A percentile compares a stretch with the other conserved stretches of the same genome.
Evolutionary conservation across 1,284 basidiomycete species (phyloP).

Genomic region (Tylopilus sp.): DNA sequence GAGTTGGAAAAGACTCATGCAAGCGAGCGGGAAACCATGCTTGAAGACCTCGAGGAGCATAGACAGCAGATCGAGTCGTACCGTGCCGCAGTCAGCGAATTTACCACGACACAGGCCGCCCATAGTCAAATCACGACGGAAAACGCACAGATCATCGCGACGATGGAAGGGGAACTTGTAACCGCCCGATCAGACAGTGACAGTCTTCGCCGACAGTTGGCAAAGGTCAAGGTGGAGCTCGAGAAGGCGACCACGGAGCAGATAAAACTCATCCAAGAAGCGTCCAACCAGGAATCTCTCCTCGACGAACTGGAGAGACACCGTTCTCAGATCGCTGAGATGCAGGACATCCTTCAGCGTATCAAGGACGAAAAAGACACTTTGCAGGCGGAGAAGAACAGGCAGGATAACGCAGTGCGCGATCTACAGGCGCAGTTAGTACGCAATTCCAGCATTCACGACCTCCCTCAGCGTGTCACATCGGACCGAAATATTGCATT

Average conservation of each 20-base stretch:
- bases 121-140: conserved; percentile 53
- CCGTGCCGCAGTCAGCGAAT: conserved; percentile 58
- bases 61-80: conserved; percentile 60
- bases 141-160: conserved; percentile 45
- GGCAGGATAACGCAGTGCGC: conserved; percentile 62
- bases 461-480: conserved; percentile 41
- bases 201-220: conserved; percentile 51
- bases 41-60: conserved; percentile 52
- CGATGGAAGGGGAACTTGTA: conserved; percentile 49
- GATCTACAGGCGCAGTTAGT: conserved; percentile 74
- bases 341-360: conserved; percentile 70
- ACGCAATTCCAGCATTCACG: conserved; percentile 49
- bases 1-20: conserved; percentile 37
- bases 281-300: conserved; percentile 68
- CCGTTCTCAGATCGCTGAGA: conserved; percentile 67
- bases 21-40: conserved; percentile 39
- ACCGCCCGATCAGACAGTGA: conserved; percentile 49
- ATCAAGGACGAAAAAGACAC: conserved; percentile 78
- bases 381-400: conserved; percentile 66
- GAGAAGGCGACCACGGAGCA: conserved; percentile 56
- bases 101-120: conserved; percentile 41
- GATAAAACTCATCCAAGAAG: conserved; percentile 61
- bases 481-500: conserved; percentile 55
- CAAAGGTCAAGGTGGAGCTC: conserved; percentile 57
- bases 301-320: conserved; percentile 72